Evolutionary conservation across 2,329 filamentous ascomycete species (phyloP).

Genomic region (Cadophora sp.): DNA sequence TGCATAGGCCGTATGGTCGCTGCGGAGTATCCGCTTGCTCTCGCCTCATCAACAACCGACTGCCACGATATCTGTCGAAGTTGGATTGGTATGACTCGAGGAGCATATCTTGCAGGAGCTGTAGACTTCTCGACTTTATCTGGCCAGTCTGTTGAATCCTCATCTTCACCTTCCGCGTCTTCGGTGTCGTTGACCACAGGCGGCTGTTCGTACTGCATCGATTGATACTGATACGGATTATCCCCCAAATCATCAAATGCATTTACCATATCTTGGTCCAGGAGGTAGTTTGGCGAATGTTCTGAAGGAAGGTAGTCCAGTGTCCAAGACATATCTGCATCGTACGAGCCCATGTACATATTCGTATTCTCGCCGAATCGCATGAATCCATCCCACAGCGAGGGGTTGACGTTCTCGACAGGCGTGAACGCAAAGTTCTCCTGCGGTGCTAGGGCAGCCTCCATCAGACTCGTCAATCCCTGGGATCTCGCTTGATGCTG

Average conservation of each 20-base stretch:
- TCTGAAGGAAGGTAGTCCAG: constrained; percentile 36
- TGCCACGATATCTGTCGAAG: constrained; percentile 39
- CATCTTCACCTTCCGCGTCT: constrained; percentile 38
- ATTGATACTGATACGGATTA: constrained; percentile 33
- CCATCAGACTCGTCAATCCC: constrained; percentile 40
- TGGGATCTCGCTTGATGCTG: constrained; percentile 29
- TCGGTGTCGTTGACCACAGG: constrained; percentile 24
- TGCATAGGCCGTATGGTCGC: constrained; percentile 35
- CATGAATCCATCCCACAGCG: constrained; percentile 41
- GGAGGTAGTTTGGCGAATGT: constrained; percentile 31
- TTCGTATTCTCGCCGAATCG: constrained; percentile 33
- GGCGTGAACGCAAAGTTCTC: constrained; percentile 30
- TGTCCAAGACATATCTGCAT: constrained; percentile 43
- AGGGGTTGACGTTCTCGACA: constrained; percentile 33
- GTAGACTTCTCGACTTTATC: constrained; percentile 34
- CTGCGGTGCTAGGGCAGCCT: constrained; percentile 39
- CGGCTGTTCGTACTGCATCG: constrained; percentile 27
- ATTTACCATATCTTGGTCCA: constrained; percentile 31
- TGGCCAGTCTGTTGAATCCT: constrained; percentile 40
- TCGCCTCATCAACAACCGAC: constrained; percentile 37
- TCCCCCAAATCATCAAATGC: constrained; percentile 30
- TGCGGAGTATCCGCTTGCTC: constrained; percentile 26
- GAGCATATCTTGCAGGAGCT: constrained; percentile 23
- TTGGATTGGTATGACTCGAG: constrained; percentile 33
- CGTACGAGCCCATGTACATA: constrained; percentile 41